phyloP scores from a whole-genome alignment of 2,329 filamentous ascomycete genomes.

The Macroventuria anomochaeta region DNA sequence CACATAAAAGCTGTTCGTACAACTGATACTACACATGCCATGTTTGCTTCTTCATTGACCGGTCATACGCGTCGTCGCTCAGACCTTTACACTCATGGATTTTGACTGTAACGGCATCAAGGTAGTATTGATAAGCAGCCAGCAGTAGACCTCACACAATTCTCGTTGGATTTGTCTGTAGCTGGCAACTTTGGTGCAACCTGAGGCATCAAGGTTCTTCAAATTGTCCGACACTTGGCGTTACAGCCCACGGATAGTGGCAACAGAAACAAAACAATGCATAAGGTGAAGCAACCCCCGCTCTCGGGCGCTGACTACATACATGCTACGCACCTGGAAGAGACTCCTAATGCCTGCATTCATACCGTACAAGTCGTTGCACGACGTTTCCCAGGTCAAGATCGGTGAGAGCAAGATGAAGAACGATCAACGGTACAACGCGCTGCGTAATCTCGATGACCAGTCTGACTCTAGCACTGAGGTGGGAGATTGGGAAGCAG shows the following conservation, averaged over 20 bases:
- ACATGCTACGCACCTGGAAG: background rate
- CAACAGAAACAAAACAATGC: conserved; percentile 10
- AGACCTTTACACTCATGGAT: too few relatives aligned
- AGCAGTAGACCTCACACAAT: too few relatives aligned
- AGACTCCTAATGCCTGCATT: conserved; percentile 13
- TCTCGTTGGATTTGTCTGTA: too few relatives aligned
- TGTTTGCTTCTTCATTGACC: too few relatives aligned
- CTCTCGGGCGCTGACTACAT: background rate
- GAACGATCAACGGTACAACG: conserved; percentile 32
- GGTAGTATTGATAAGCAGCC: too few relatives aligned
- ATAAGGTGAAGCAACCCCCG: background rate
- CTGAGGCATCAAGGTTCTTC: background rate
- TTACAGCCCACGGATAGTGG: conserved; percentile 33
- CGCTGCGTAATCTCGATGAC: conserved; percentile 28
- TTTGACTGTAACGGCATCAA: too few relatives aligned
- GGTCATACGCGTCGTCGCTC: too few relatives aligned
- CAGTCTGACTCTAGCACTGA: conserved; percentile 40
- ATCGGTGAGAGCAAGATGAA: conserved; percentile 23
- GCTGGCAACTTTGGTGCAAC: too few relatives aligned
- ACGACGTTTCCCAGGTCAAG: conserved; percentile 19
- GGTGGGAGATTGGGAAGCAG: conserved; percentile 34
- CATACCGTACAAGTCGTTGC: conserved; percentile 22
- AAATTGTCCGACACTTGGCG: conserved; percentile 32
- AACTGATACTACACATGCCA: too few relatives aligned
- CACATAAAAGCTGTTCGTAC: background rate